phyloP scores from a whole-genome alignment of 192 early-diverging fungal genomes.

The Backusella tuberculispora region DNA sequence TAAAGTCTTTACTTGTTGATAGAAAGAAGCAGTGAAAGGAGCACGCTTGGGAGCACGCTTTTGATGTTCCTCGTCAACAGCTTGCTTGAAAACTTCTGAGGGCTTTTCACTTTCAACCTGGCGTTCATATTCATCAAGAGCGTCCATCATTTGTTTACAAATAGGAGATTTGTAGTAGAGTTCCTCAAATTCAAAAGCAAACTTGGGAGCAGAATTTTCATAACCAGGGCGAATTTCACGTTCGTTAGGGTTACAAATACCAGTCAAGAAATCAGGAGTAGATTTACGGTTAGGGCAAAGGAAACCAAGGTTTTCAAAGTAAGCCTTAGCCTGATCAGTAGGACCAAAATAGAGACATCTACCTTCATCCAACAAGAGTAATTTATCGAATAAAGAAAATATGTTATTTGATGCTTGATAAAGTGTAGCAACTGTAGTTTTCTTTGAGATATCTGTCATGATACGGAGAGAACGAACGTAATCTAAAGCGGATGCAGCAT shows the following conservation, averaged over 20 bases:
- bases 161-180: constrained; percentile 52
- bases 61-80: constrained; percentile 60
- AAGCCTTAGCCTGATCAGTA: constrained; percentile 55
- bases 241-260: constrained; percentile 65
- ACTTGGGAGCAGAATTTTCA: constrained; percentile 55
- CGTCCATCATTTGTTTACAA: constrained; percentile 40
- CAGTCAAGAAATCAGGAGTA: constrained; percentile 74
- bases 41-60: constrained; percentile 50
- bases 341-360: constrained; percentile 75
- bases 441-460: constrained; percentile 68
- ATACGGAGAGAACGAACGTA: constrained; percentile 77
- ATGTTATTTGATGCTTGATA: constrained; percentile 81
- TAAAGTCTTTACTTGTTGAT: constrained; percentile 62
- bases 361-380: constrained; percentile 68
- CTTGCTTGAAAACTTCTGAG: constrained; percentile 44
- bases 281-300: constrained; percentile 67
- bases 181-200: constrained; percentile 66
- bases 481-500: constrained; percentile 82
- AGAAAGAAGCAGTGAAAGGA: constrained; percentile 69
- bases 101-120: constrained; percentile 32
- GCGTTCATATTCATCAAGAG: constrained; percentile 50
- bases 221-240: constrained; percentile 57
- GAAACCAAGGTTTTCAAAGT: constrained; percentile 68
- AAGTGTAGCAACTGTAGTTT: constrained; percentile 62
- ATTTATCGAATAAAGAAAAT: constrained; percentile 72